Conservation (phyloP, 75 land plant genomes). For the Chamaecyparis obtusa region DNA sequence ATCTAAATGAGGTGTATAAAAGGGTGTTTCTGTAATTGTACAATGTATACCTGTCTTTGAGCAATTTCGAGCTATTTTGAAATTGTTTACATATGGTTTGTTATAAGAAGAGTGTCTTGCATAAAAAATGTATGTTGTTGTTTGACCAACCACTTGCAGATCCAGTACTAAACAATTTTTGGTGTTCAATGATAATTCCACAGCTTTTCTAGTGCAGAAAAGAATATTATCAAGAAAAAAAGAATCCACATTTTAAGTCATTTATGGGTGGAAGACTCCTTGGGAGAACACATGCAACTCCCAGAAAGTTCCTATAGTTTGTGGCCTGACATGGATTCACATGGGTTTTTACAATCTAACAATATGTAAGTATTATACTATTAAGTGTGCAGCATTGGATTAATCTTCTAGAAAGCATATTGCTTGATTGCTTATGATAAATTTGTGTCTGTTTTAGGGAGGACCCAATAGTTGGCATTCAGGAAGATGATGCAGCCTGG, state of each 20-base stretch:
- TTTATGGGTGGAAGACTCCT: constrained; percentile 80
- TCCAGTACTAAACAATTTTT: background rate
- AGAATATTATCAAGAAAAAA: constrained; percentile 29
- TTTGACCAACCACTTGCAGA: background rate
- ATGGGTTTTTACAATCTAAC: constrained; percentile 13
- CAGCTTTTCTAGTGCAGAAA: constrained; percentile 56
- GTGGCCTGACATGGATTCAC: constrained; percentile 15
- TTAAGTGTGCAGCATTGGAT: background rate
- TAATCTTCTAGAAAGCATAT: background rate
- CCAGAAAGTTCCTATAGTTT: constrained; percentile 36
- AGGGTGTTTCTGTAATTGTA: background rate
- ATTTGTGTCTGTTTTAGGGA: constrained; percentile 1
- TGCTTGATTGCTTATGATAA: background rate
- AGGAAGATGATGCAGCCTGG: background rate
- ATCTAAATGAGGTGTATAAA: background rate
- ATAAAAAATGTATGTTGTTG: background rate
- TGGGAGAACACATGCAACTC: constrained; percentile 27
- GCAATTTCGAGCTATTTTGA: background rate
- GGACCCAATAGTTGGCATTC: background rate
- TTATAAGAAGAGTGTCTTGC: background rate
- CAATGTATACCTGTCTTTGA: background rate
- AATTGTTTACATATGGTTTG: too few species aligned
- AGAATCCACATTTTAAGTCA: constrained; percentile 54
- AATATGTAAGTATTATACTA: constrained; percentile 31
- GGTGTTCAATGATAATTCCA: constrained; percentile 3